A percentile compares a stretch with the other conserved stretches of the same genome.
phyloP scores from a whole-genome alignment of 257 asterid species.

The Petunia axillaris region DNA sequence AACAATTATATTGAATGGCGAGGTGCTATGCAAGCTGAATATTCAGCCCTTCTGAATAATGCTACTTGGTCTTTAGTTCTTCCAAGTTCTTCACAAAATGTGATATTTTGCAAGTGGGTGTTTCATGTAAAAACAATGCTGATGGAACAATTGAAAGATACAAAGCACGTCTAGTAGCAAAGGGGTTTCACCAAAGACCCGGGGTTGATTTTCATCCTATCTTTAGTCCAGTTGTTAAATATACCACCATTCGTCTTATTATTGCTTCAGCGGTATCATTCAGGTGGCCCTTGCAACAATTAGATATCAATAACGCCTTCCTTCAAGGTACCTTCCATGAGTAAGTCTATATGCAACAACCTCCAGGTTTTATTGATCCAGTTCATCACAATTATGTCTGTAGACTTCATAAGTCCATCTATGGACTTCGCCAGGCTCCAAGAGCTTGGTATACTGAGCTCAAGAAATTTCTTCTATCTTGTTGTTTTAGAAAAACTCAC shows the following conservation, averaged over 20 bases:
- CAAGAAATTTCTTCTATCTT: not conserved
- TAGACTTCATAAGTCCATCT: not conserved
- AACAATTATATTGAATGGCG: too few species aligned
- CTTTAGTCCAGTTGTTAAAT: not conserved
- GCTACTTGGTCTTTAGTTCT: too few species aligned
- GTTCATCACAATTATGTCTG: not conserved
- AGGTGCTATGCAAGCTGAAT: too few species aligned
- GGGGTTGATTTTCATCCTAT: not conserved
- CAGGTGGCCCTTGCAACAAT: not conserved
- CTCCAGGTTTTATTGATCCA: not conserved
- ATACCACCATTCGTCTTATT: not conserved
- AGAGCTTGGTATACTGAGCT: not conserved
- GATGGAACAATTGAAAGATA: not conserved
- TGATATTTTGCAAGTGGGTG: not conserved
- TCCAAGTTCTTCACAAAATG: too few species aligned
- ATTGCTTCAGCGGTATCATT: not conserved
- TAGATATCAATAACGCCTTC: not conserved
- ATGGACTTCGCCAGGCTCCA: conserved; percentile 18
- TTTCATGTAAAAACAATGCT: not conserved
- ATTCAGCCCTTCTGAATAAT: too few species aligned
- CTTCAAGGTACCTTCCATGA: not conserved
- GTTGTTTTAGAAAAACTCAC: not conserved
- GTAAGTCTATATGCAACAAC: not conserved
- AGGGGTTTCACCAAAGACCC: too few species aligned
- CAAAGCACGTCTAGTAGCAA: not conserved